Evolutionary conservation across 1,284 basidiomycete genomes (phyloP).

Genomic region (Agaricales sp.): DNA sequence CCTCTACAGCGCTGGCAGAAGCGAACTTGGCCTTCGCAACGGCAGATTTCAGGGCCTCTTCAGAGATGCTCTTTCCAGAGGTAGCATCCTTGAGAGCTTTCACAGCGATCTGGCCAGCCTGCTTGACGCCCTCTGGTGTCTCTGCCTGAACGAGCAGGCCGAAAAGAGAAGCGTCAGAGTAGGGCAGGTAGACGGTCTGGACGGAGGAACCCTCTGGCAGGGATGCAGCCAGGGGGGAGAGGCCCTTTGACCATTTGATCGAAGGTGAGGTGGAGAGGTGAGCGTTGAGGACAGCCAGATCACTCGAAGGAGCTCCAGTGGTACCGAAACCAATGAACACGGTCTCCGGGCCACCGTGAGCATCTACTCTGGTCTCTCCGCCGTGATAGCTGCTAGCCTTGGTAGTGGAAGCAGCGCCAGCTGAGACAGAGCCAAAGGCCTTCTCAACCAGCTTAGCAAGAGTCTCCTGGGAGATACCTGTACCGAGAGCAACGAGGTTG

Average conservation of each 20-base stretch:
- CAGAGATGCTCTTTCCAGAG: constrained; percentile 36
- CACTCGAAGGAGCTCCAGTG: constrained; percentile 50
- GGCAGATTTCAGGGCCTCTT: constrained; percentile 71
- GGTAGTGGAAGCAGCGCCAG: constrained; percentile 26
- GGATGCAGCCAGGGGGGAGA: constrained; percentile 53
- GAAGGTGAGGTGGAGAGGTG: constrained; percentile 64
- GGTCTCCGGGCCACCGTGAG: constrained; percentile 58
- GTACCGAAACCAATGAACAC: constrained; percentile 78
- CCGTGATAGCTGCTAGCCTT: constrained; percentile 60
- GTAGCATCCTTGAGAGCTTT: constrained; percentile 54
- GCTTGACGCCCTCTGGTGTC: constrained; percentile 48
- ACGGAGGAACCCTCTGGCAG: constrained; percentile 48
- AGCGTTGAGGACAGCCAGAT: constrained; percentile 69
- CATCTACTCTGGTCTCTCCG: constrained; percentile 68
- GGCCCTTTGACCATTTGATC: constrained; percentile 78
- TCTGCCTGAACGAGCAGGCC: constrained; percentile 67
- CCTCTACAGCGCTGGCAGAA: constrained; percentile 62
- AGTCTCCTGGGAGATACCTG: constrained; percentile 67
- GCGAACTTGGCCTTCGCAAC: constrained; percentile 82
- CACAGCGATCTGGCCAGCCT: constrained; percentile 56
- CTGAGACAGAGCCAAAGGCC: constrained; percentile 40
- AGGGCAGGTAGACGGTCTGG: constrained; percentile 69
- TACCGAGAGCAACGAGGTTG: constrained; percentile 80
- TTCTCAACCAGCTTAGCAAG: constrained; percentile 68
- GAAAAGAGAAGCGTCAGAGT: constrained; percentile 84